phyloP scores from a whole-genome alignment of 176 grass and related monocot species.

The Olyra latifolia region DNA sequence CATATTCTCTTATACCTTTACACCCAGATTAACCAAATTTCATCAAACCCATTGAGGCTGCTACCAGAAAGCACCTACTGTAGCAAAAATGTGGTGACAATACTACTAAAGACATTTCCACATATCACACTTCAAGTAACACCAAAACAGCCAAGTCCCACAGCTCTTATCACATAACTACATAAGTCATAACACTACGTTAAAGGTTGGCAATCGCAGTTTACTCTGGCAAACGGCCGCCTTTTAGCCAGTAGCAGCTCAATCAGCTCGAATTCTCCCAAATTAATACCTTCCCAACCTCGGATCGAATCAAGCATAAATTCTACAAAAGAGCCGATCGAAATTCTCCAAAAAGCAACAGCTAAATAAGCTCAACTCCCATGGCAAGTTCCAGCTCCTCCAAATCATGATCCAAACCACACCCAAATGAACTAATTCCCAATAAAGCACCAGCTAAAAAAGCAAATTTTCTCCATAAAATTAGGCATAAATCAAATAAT shows the following conservation, averaged over 20 bases:
- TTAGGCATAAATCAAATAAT: neutral
- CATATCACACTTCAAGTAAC: neutral
- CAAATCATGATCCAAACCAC: neutral
- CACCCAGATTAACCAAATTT: neutral
- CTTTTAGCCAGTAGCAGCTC: neutral
- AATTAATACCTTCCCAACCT: neutral
- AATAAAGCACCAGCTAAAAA: neutral
- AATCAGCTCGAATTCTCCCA: neutral
- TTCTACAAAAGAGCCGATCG: neutral
- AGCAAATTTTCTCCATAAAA: neutral
- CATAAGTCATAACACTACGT: neutral
- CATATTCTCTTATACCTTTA: neutral
- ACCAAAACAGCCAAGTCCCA: neutral
- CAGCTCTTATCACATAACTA: neutral
- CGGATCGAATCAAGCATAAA: neutral
- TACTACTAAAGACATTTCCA: neutral
- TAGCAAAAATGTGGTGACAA: neutral
- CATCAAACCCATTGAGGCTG: neutral
- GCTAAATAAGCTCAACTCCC: neutral
- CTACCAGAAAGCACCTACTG: neutral
- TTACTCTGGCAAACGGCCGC: neutral
- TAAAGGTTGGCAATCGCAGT: neutral
- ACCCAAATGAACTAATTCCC: neutral
- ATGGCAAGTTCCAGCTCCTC: neutral
- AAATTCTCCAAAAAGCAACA: neutral